Evolutionary conservation across 2,329 filamentous ascomycete genomes (phyloP), one percentile per base, ranked within the genome.

Genomic region (Phialophora expanda): DNA sequence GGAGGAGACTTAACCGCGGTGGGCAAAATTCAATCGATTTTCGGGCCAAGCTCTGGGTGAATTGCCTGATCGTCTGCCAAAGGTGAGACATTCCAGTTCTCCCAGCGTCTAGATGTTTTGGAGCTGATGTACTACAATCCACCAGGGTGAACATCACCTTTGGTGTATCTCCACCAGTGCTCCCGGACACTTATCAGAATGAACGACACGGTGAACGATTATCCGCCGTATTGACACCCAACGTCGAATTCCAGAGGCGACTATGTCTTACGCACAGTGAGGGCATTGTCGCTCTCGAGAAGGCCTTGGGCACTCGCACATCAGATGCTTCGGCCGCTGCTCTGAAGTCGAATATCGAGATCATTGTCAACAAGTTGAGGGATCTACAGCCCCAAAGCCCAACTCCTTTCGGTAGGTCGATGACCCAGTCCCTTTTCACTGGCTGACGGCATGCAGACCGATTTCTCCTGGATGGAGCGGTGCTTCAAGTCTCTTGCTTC

Each of bases 31-130:
- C 30, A 9, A 17, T 51, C 26, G 20, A 11, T 38, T 20, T 17
- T n/a, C 12, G 62, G 8, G 62, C 62, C n/a, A 6, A 20, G 17
- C 56, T 65, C 1, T 65, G 62, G 62, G 9, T n/a, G 24, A 53
- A 51, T 22, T 65, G 62, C 30, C 6, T 55, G 14, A 58, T 65
- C 11, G 46, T 65, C 1, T 65, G 56, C 48, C 62, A 65, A 41
- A 60, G 56, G 56, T 62, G 11, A 9, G 48, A 26, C 9, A 26
- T 41, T 7, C 12, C n/a, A 38, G 8, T 54, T 44, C 26, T 34
- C 14, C 22, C 26, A 12, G 22, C 26, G 8, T 28, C 17, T 20
- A 32, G 17, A 17, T 34, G 9, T 12, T 24, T 26, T 30, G 28
- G 58, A 20, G 30, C 28, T 8, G 20, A 6, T 17, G 22, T 8